These are phyloP conservation scores for Trichoderma parareesei DNA, from an alignment of 495 filamentous ascomycete genomes.

Conservation along the genomic window DNA sequence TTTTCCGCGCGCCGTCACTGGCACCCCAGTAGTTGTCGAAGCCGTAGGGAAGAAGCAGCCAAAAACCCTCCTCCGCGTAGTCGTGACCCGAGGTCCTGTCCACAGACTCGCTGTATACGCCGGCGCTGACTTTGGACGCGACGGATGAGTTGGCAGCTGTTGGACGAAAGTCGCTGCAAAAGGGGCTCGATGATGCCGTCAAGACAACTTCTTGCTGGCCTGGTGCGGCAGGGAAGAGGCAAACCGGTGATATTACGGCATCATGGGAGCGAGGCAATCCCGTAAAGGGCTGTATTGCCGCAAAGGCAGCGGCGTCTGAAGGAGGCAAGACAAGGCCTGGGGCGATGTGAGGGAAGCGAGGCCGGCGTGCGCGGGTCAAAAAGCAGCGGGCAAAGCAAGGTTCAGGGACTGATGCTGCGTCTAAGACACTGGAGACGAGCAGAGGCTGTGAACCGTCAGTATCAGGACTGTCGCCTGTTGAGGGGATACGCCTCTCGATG, in stretches of 20 bases:
- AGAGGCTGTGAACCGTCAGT: constrained; percentile 13
- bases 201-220: constrained; percentile 18
- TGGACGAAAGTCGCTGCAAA: constrained; percentile 10
- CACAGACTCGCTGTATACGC: constrained; percentile 19
- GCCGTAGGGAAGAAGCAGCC: constrained; percentile 19
- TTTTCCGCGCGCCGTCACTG: constrained; percentile 20
- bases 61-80: constrained; percentile 22
- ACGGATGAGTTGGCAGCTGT: not conserved
- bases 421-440: constrained; percentile 20
- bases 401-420: constrained; percentile 24
- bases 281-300: constrained; percentile 21
- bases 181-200: constrained; percentile 17
- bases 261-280: constrained; percentile 14
- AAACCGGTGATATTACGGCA: constrained; percentile 15
- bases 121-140: constrained; percentile 9
- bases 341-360: constrained; percentile 28
- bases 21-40: constrained; percentile 9
- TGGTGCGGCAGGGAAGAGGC: constrained; percentile 21
- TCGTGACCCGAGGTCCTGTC: constrained; percentile 11
- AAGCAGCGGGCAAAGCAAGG: constrained; percentile 26
- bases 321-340: constrained; percentile 28
- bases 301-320: constrained; percentile 20
- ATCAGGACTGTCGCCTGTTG: not conserved
- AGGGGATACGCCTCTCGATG: constrained; percentile 19
- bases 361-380: constrained; percentile 23